Base-by-base conservation (phyloP, 192 early-diverging fungal genomes). In the Piromyces finnis region DNA sequence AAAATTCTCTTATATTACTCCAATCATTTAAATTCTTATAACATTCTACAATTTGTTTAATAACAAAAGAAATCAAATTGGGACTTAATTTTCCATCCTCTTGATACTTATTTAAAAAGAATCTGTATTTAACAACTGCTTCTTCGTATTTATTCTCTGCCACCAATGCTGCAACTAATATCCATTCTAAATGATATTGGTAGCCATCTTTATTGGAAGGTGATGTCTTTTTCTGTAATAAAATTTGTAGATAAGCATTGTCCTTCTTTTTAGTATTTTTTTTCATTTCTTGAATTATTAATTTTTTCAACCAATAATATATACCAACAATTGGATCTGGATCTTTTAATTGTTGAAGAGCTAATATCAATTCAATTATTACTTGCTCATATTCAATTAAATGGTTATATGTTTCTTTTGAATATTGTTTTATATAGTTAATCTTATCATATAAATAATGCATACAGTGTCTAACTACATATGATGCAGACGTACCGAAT, bases 321-420 rank as follows among this genome's bases (percentile, higher is more conserved):
- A 85, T 36, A 29, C 85, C 85, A 16, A 82, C 18, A 27, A 85
- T 77, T 26, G 78, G 29, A 78, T 86, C 85, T 11, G 84, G 80
- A 29, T 86, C 85, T 17, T 78, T 77, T 15, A 85, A 68, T n/a
- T 26, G 17, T 68, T 68, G 51, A n/a, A 68, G 51, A n/a, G 51
- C 51, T n/a, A 68, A 68, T n/a, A 68, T 11, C 22, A 68, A 68
- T 68, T 68, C 51, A n/a, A 68, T 68, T 0, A 68, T 68, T 7
- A 68, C 51, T 68, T 68, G 51, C 9, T 68, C 51, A 68, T 68
- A 68, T 32, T 27, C 29, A 12, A 80, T 80, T 51, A 85, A 32
- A 29, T 78, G 78, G 30, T 36, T 82, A 36, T 35, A 37, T 36
- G 82, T 28, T 82, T 68, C 29, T 79, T 82, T 30, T 13, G 30